These are phyloP conservation scores for Chrysochromulina parva DNA, from an alignment of 78 protist genomes.

Conservation along the genomic window DNA sequence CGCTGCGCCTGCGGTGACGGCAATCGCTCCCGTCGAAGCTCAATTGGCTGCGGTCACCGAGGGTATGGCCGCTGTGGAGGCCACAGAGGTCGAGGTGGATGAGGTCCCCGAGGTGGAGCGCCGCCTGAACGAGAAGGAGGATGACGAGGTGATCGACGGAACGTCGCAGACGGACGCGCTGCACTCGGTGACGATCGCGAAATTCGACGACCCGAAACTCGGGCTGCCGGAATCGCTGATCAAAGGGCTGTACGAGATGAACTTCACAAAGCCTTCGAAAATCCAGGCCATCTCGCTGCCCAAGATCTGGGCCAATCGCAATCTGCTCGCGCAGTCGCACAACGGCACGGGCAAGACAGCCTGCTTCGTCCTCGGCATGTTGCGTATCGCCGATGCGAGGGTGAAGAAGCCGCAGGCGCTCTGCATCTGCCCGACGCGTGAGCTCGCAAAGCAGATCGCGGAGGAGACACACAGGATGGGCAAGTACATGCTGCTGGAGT, in stretches of 20 bases:
- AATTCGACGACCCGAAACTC: neutral
- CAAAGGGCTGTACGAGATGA: constrained; percentile 8
- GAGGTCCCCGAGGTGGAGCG: neutral
- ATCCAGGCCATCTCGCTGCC: constrained; percentile 30
- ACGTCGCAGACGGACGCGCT: neutral
- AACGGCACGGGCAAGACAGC: constrained; percentile 67
- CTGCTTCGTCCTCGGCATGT: constrained; percentile 48
- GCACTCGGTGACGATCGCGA: neutral
- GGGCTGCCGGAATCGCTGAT: neutral
- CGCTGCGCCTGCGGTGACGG: too few species aligned
- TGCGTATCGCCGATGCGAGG: neutral
- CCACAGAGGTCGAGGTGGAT: neutral
- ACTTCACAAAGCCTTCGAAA: neutral
- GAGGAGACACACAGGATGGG: constrained; percentile 18
- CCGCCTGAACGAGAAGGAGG: neutral
- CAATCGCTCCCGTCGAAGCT: too few species aligned
- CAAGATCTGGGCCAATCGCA: constrained; percentile 8
- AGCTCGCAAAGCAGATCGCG: constrained; percentile 51
- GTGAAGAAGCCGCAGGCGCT: constrained; percentile 17
- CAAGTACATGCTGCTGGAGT: neutral
- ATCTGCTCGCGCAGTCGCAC: constrained; percentile 46
- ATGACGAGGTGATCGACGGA: constrained; percentile 1
- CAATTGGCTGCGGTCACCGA: neutral
- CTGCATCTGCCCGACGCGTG: constrained; percentile 47
- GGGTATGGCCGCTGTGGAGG: neutral